Evolutionary conservation across 139 green algal species (phyloP), one percentile per base, ranked within the genome.

Genomic region (Deuterostichococcus epilithicus): DNA sequence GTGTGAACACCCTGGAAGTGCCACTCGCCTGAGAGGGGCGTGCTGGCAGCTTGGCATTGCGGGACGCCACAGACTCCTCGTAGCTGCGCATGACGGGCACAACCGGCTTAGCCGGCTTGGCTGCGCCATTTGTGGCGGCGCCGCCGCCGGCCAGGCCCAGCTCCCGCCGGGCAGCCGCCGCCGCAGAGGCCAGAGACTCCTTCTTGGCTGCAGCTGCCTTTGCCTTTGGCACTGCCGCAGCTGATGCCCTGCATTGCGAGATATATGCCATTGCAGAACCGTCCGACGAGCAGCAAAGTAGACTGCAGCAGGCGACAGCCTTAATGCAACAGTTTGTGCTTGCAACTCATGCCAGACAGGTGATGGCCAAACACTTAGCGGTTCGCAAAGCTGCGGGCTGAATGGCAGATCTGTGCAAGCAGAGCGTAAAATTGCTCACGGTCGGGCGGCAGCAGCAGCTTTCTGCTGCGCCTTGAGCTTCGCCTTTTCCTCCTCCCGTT

Each of bases 121-220:
- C 36, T 15, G 75, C 22, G 36, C 39, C 67, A 45, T 2, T 73
- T 44, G 33, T 13, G 33, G n/a, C n/a, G n/a, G n/a, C n/a, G n/a
- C n/a, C n/a, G n/a, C n/a, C n/a, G n/a, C n/a, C n/a, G n/a, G n/a
- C n/a, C n/a, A 74, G 75, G 22, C 42, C 47, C 44, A 69, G 75
- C 60, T 37, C 32, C 75, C 72, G 76, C 8, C 69, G 76, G 23
- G 78, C 78, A 5, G 67, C 72, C 0, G 63, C 63, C 22, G 72
- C 72, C 72, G 63, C 63, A 2, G 63, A 35, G 5, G 63, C 63
- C 63, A 69, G 5, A 3, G 30, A 22, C 2, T 69, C 63, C 60
- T 77, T 39, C 26, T 78, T 44, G 37, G 63, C 65, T 38, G 35
- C 45, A 38, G 52, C 67, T 22, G 66, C 71, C 60, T 85, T 87